phyloP scores from a whole-genome alignment of 2,329 filamentous ascomycete genomes.

The Cephalotrichum gorgonifer region DNA sequence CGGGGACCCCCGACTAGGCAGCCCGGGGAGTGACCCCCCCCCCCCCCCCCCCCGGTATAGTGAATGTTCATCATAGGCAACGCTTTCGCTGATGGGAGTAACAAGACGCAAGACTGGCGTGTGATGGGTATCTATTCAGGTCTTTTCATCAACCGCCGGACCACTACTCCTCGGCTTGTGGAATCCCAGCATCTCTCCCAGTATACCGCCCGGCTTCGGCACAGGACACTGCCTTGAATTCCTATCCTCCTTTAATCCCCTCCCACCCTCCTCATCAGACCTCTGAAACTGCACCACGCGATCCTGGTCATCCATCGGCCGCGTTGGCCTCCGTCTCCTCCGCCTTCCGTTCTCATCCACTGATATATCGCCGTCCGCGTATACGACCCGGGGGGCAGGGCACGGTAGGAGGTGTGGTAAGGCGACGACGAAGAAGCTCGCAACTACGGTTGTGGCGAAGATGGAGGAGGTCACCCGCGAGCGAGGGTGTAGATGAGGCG shows the following conservation, averaged over 20 bases:
- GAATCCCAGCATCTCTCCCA: slow-evolving; percentile 69
- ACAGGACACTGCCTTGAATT: slow-evolving; percentile 71
- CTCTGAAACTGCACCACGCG: slow-evolving; percentile 39
- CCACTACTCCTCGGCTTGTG: slow-evolving; percentile 20
- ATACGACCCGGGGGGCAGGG: slow-evolving; percentile 65
- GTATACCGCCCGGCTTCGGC: slow-evolving; percentile 73
- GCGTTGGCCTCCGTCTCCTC: slow-evolving; percentile 30
- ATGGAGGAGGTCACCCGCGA: slow-evolving; percentile 89
- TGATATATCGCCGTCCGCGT: slow-evolving; percentile 56
- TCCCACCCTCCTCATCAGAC: slow-evolving; percentile 6
- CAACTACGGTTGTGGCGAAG: slow-evolving; percentile 83
- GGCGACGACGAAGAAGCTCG: slow-evolving; percentile 85
- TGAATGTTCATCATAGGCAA: too few relatives aligned
- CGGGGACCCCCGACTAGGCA: too few relatives aligned
- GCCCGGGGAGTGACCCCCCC: background rate
- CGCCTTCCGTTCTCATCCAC: slow-evolving; percentile 35
- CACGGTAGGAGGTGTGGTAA: slow-evolving; percentile 87
- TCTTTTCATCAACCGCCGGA: background rate
- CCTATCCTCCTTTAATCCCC: background rate
- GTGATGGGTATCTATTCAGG: slow-evolving; percentile 1
- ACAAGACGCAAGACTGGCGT: background rate
- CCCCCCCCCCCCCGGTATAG: too few relatives aligned
- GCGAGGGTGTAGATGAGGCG: slow-evolving; percentile 83
- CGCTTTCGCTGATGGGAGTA: background rate
- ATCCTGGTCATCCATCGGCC: slow-evolving; percentile 27